These are phyloP conservation scores for Cryphonectria carpinicola DNA, from an alignment of 2,329 filamentous ascomycete genomes.

Conservation along the genomic window DNA sequence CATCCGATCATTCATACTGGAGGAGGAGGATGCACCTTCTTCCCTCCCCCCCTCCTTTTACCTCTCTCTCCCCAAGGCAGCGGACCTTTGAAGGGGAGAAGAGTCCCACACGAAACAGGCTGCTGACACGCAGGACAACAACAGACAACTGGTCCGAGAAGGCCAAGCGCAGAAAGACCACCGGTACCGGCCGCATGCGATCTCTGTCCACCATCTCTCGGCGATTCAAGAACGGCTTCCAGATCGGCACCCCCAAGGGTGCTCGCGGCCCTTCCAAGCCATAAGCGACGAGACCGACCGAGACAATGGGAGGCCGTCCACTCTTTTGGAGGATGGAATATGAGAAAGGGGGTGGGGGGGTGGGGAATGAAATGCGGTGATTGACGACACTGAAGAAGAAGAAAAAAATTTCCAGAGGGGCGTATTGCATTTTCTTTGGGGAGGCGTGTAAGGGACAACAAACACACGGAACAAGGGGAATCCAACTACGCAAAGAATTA, in stretches of 20 bases:
- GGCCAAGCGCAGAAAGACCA: slow-evolving; percentile 99
- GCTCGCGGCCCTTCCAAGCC: slow-evolving; percentile 65
- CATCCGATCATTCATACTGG: neutral
- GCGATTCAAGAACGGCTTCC: slow-evolving; percentile 98
- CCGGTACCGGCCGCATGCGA: slow-evolving; percentile 93
- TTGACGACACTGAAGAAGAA: slow-evolving; percentile 18
- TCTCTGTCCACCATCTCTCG: slow-evolving; percentile 91
- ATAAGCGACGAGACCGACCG: slow-evolving; percentile 34
- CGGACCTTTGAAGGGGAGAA: neutral
- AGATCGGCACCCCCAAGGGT: slow-evolving; percentile 83
- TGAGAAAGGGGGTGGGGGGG: neutral
- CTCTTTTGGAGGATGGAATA: slow-evolving; percentile 3
- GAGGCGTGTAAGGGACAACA: slow-evolving; percentile 16
- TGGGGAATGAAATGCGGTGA: slow-evolving; percentile 25
- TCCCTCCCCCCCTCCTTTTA: too few species aligned
- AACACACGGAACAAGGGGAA: slow-evolving; percentile 30
- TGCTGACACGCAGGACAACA: slow-evolving; percentile 31
- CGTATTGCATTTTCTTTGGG: slow-evolving; percentile 25
- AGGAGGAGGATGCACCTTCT: neutral
- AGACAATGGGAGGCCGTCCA: slow-evolving; percentile 13
- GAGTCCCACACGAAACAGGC: neutral
- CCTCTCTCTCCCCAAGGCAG: neutral
- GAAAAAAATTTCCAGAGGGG: slow-evolving; percentile 12
- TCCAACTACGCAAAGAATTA: slow-evolving; percentile 34
- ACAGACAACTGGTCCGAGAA: slow-evolving; percentile 99